These are phyloP conservation scores for Ophiostoma triangulosporum DNA, from an alignment of 2,329 filamentous ascomycete genomes.

Conservation along the genomic window DNA sequence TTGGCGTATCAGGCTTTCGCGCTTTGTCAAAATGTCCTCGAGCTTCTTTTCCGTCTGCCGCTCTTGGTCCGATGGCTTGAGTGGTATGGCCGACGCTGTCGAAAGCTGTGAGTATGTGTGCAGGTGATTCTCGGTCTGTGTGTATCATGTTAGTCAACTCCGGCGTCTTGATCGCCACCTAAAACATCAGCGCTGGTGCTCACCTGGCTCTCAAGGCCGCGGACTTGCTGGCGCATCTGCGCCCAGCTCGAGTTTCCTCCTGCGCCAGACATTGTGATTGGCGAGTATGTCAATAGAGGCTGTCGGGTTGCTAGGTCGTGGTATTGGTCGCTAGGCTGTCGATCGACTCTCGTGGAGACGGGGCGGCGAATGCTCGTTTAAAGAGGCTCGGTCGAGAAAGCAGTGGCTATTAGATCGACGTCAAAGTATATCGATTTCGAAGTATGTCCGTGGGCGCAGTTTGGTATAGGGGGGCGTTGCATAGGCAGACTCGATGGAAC, in stretches of 20 bases:
- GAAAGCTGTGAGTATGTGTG: conserved; percentile 87
- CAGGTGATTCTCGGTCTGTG: conserved; percentile 69
- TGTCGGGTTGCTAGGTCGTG: neutral
- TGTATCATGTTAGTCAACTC: neutral
- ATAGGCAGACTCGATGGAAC: neutral
- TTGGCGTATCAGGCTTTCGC: conserved; percentile 68
- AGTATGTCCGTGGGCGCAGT: neutral
- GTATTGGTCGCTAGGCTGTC: neutral
- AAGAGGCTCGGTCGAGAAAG: neutral
- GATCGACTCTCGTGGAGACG: neutral
- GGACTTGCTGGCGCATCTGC: conserved; percentile 83
- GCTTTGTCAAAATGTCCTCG: conserved; percentile 71
- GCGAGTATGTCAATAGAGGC: neutral
- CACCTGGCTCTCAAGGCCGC: conserved; percentile 81
- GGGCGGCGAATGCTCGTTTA: neutral
- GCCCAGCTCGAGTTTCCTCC: conserved; percentile 56
- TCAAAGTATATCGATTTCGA: too few species aligned
- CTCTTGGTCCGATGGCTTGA: conserved; percentile 78
- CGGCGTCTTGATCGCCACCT: too few species aligned
- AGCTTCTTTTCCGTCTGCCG: conserved; percentile 64
- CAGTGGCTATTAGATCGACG: too few species aligned
- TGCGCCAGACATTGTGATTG: conserved; percentile 11
- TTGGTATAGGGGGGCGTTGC: neutral
- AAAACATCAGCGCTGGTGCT: neutral
- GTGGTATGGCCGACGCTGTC: conserved; percentile 61